Evolutionary conservation across 2,329 filamentous ascomycete genomes (phyloP).

Genomic region (Ceratocystis alfenasii): DNA sequence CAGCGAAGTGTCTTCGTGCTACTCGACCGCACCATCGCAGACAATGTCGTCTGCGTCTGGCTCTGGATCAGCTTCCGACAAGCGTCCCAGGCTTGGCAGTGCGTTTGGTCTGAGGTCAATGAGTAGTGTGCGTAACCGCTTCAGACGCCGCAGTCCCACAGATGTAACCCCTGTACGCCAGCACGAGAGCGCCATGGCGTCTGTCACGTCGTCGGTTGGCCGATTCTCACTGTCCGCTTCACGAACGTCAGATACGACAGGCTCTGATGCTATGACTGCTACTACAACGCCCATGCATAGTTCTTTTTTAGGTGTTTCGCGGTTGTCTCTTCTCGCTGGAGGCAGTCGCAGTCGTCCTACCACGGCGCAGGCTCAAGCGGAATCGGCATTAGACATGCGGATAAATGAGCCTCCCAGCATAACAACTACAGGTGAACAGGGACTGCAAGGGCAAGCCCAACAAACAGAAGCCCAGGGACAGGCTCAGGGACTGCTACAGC

Average conservation of each 20-base stretch:
- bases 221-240: constrained; percentile 17
- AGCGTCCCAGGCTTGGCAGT: constrained; percentile 2
- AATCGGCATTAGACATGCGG: constrained; percentile 1
- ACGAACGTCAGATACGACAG: background rate
- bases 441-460: background rate
- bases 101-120: constrained; percentile 16
- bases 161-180: constrained; percentile 9
- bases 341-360: constrained; percentile 16
- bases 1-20: constrained; percentile 15
- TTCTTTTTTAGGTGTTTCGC: constrained; percentile 22
- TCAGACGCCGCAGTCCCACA: constrained; percentile 19
- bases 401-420: background rate
- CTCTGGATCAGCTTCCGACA: background rate
- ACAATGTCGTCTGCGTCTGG: constrained; percentile 6
- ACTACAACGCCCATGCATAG: constrained; percentile 9
- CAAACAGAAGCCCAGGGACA: background rate
- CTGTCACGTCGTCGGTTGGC: constrained; percentile 15
- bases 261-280: background rate
- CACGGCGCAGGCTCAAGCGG: constrained; percentile 9
- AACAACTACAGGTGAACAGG: background rate
- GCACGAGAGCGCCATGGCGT: constrained; percentile 14
- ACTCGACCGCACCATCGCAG: constrained; percentile 12
- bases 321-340: constrained; percentile 20
- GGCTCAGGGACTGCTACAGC: too few relatives aligned
- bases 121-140: constrained; percentile 17